A percentile compares a stretch with the other conserved stretches of the same genome.
Conservation (phyloP, 257 asterid genomes). For the Solanum bulbocastanum region DNA sequence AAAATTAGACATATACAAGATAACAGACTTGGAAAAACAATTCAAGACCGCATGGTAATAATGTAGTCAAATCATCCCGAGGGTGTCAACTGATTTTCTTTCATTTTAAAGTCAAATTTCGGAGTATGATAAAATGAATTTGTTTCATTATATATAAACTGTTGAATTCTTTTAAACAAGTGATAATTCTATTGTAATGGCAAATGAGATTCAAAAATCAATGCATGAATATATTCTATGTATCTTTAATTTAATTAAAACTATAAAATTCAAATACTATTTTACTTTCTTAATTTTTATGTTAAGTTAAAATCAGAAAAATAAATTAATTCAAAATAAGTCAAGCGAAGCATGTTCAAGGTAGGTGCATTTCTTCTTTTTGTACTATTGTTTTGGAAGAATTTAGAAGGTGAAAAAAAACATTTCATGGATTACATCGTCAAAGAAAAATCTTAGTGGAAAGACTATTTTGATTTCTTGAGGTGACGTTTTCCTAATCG, state of each 20-base stretch:
- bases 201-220: not conserved
- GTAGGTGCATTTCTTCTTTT: not conserved
- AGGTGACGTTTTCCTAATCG: not conserved
- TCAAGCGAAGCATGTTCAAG: not conserved
- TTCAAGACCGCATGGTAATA: not conserved
- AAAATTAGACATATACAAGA: not conserved
- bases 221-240: no score
- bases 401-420: not conserved
- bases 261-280: no score
- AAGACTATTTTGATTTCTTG: not conserved
- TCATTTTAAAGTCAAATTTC: no score
- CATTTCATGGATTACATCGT: not conserved
- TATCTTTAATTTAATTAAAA: no score
- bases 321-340: not conserved
- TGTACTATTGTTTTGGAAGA: not conserved
- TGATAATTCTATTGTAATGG: not conserved
- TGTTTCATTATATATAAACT: no score
- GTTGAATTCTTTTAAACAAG: no score
- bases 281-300: no score
- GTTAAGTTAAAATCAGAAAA: no score
- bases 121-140: no score
- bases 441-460: not conserved
- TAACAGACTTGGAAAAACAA: not conserved
- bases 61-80: no score
- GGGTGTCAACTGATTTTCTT: not conserved